phyloP scores from a whole-genome alignment of 176 grass and related monocot genomes.

The Puya raimondii region DNA sequence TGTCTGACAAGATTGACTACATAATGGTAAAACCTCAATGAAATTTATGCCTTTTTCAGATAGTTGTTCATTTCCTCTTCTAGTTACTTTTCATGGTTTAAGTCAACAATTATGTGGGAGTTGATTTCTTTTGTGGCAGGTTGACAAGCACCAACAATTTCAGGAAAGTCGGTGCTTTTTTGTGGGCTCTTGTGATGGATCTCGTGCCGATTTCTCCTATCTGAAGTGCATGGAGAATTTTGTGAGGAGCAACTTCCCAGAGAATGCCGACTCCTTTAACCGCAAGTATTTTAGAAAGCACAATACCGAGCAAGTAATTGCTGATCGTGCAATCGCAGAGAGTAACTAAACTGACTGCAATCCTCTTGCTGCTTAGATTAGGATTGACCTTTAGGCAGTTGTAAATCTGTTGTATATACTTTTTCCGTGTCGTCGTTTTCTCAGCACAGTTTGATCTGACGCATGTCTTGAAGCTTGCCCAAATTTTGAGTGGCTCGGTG shows the following conservation, averaged over 20 bases:
- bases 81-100: neutral
- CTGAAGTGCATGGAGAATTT: constrained; percentile 47
- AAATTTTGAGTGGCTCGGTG: no score
- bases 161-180: constrained; percentile 37
- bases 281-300: constrained; percentile 31
- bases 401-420: no score
- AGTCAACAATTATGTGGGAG: neutral
- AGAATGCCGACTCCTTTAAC: constrained; percentile 29
- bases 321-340: neutral
- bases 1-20: constrained; percentile 53
- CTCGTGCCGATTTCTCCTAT: constrained; percentile 37
- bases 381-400: no score
- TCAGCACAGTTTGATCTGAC: no score
- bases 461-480: no score
- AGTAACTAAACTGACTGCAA: no score
- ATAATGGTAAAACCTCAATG: constrained; percentile 47
- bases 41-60: neutral
- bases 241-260: constrained; percentile 28
- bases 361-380: no score
- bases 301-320: neutral
- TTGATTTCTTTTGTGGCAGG: constrained; percentile 37
- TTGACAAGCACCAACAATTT: constrained; percentile 43
- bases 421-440: no score
- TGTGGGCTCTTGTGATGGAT: constrained; percentile 20
- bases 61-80: neutral